Conservation (phyloP, 768 basidiomycete species). For the Roridomyces roridus region DNA sequence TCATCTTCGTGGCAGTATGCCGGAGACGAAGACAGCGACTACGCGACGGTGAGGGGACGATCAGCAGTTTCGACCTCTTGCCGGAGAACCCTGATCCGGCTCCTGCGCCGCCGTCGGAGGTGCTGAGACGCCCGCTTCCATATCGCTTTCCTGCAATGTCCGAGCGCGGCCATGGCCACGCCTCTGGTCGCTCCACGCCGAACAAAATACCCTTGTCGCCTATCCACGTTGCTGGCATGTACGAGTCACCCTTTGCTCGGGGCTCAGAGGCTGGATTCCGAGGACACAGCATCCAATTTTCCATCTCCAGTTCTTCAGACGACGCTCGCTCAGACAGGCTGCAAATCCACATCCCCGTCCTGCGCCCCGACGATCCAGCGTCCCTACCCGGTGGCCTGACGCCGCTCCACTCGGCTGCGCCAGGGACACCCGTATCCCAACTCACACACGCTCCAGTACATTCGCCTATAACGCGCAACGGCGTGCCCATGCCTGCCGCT, state of each 20-base stretch:
- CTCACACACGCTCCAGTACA: background rate
- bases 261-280: background rate
- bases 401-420: background rate
- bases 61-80: constrained; percentile 22
- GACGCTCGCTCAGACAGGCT: constrained; percentile 14
- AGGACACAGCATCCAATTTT: constrained; percentile 13
- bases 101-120: background rate
- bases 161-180: background rate
- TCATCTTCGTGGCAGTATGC: background rate
- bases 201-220: background rate
- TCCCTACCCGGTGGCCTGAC: background rate
- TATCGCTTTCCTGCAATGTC: background rate
- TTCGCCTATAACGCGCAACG: constrained; percentile 23
- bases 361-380: background rate
- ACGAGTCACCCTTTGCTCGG: too few species aligned
- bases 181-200: constrained; percentile 14
- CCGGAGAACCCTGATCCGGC: background rate
- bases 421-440: too few species aligned
- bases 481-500: constrained; percentile 15
- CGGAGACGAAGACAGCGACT: constrained; percentile 1
- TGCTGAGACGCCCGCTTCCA: background rate
- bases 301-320: constrained; percentile 8
- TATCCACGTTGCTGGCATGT: too few species aligned
- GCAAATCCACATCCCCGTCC: constrained; percentile 20
- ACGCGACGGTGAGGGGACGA: background rate